Evolutionary conservation across 768 basidiomycete species (phyloP).

Genomic region (Psilocybe cubensis): DNA sequence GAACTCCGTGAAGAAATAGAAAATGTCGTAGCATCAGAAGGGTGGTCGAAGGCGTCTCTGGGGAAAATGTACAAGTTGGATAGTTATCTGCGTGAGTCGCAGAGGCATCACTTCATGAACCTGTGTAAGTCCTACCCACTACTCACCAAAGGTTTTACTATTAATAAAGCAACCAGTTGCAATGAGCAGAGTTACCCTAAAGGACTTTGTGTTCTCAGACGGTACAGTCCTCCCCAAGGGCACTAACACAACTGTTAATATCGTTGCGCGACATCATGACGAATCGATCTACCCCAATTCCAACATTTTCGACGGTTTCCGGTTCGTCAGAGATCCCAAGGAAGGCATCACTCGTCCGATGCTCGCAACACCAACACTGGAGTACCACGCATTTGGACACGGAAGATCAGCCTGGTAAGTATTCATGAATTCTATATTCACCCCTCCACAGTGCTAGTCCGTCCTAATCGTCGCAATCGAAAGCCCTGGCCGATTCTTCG

Average conservation of each 20-base stretch:
- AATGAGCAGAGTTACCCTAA: slow-evolving; percentile 34
- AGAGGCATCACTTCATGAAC: slow-evolving; percentile 14
- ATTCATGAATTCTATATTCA: not conserved
- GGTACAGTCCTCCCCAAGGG: slow-evolving; percentile 44
- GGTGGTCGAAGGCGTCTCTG: slow-evolving; percentile 38
- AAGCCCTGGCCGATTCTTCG: slow-evolving; percentile 47
- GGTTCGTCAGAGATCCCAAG: slow-evolving; percentile 33
- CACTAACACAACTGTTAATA: slow-evolving; percentile 32
- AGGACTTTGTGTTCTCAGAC: slow-evolving; percentile 47
- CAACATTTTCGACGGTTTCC: slow-evolving; percentile 43
- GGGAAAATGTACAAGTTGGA: slow-evolving; percentile 45
- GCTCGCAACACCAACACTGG: slow-evolving; percentile 23
- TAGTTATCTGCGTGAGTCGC: slow-evolving; percentile 47
- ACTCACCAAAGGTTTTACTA: not conserved
- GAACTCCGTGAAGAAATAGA: slow-evolving; percentile 49
- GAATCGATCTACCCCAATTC: slow-evolving; percentile 34
- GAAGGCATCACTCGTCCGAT: slow-evolving; percentile 18
- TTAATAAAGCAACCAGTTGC: slow-evolving; percentile 11
- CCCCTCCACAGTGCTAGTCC: not conserved
- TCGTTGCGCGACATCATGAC: slow-evolving; percentile 32
- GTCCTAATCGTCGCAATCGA: not conserved
- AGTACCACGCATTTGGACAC: slow-evolving; percentile 38
- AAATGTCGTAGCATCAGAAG: slow-evolving; percentile 33
- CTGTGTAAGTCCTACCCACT: slow-evolving; percentile 2
- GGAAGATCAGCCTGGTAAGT: slow-evolving; percentile 33